A percentile compares a stretch with the other conserved stretches of the same genome.
These are phyloP conservation scores for Candida sithepensis DNA, from an alignment of 805 yeast species.

Conservation along the genomic window DNA sequence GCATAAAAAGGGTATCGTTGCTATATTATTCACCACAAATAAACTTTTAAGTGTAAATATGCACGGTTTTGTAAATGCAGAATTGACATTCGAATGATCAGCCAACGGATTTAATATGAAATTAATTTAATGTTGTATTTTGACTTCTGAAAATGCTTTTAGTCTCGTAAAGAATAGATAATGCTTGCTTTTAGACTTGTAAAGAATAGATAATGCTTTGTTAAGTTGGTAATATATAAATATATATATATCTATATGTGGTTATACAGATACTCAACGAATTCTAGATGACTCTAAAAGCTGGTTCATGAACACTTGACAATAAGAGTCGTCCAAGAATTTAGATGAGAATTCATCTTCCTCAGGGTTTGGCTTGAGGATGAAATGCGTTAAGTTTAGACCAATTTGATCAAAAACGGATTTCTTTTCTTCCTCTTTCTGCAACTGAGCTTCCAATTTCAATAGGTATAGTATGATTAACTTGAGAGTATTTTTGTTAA, in stretches of 20 bases:
- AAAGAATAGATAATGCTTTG: too few species aligned
- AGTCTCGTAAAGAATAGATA: too few species aligned
- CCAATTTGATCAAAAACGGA: slow-evolving; percentile 9
- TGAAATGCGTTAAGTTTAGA: slow-evolving; percentile 11
- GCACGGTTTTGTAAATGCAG: too few species aligned
- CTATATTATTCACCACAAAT: too few species aligned
- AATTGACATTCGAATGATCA: too few species aligned
- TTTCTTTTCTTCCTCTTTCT: slow-evolving; percentile 1
- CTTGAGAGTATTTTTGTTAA: slow-evolving; percentile 11
- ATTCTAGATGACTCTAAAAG: slow-evolving; percentile 3
- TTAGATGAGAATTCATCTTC: background rate
- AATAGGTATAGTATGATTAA: slow-evolving; percentile 10
- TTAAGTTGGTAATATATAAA: too few species aligned
- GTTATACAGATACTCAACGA: background rate
- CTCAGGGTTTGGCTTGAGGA: slow-evolving; percentile 8
- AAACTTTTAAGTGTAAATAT: too few species aligned
- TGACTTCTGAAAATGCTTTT: too few species aligned
- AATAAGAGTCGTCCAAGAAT: slow-evolving; percentile 11
- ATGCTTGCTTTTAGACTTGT: too few species aligned
- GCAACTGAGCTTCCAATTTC: slow-evolving; percentile 5
- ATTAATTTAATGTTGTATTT: too few species aligned
- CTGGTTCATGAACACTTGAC: slow-evolving; percentile 7
- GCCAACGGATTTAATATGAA: too few species aligned
- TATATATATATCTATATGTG: background rate
- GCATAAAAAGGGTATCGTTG: too few species aligned